Evolutionary conservation across 768 basidiomycete genomes (phyloP).

Genomic region (Lentinula raphanica): DNA sequence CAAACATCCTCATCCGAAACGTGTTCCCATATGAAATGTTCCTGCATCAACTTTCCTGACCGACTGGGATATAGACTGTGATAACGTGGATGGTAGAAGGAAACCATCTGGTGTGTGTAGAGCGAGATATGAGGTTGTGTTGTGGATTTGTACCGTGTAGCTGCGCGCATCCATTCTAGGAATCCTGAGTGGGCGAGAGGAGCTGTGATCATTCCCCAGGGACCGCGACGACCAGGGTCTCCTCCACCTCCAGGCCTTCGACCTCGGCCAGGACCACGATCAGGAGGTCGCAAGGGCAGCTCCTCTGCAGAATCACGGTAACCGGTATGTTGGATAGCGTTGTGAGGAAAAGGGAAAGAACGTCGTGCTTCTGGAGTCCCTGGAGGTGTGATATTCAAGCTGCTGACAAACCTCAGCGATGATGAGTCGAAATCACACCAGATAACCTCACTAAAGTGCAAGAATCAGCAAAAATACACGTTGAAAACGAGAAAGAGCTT

Average conservation of each 20-base stretch:
- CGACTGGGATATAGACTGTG: constrained; percentile 12
- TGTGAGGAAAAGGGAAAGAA: constrained; percentile 4
- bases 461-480: no score
- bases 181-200: constrained; percentile 12
- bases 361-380: constrained; percentile 10
- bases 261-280: constrained; percentile 7
- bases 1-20: constrained; percentile 15
- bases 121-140: constrained; percentile 16
- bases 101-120: constrained; percentile 12
- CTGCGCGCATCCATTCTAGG: constrained; percentile 17
- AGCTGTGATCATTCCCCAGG: constrained; percentile 7
- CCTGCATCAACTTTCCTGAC: constrained; percentile 11
- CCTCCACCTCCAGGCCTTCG: constrained; percentile 11
- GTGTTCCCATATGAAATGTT: constrained; percentile 12
- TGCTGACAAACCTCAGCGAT: constrained; percentile 14
- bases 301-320: not conserved
- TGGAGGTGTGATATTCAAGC: constrained; percentile 21
- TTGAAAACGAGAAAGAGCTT: not conserved
- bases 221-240: constrained; percentile 9
- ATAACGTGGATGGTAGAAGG: constrained; percentile 17
- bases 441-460: constrained; percentile 15
- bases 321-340: not conserved
- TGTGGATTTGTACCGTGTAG: constrained; percentile 11
- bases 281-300: not conserved
- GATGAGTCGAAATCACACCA: constrained; percentile 20